These are phyloP conservation scores for Pseudogymnoascus pannorum DNA, from an alignment of 2,329 filamentous ascomycete genomes.

Conservation along the genomic window DNA sequence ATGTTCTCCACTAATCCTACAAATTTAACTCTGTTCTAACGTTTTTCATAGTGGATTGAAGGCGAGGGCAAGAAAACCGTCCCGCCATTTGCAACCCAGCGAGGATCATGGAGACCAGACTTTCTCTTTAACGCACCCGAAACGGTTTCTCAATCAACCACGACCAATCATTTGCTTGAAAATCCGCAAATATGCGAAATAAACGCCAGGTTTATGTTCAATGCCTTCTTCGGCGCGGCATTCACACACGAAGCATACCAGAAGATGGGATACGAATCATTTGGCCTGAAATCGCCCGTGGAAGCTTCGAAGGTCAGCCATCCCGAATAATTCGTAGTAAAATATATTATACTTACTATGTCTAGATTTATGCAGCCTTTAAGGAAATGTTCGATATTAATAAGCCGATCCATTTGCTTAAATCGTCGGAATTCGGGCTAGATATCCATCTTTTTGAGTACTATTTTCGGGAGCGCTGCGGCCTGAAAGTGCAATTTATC, in stretches of 20 bases:
- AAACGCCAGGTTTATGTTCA: constrained; percentile 12
- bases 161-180: background rate
- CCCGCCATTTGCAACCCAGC: background rate
- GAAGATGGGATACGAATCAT: background rate
- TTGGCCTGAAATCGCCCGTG: constrained; percentile 6
- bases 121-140: constrained; percentile 9
- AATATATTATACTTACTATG: background rate
- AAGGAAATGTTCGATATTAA: background rate
- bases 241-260: constrained; percentile 10
- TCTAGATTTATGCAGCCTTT: constrained; percentile 5
- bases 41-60: constrained; percentile 1
- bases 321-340: background rate
- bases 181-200: constrained; percentile 11
- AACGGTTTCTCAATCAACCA: background rate
- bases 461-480: background rate
- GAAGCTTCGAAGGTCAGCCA: background rate
- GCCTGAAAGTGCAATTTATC: constrained; percentile 1
- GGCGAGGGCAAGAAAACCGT: background rate
- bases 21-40: background rate
- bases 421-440: constrained; percentile 5
- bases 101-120: constrained; percentile 12
- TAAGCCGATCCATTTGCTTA: constrained; percentile 10
- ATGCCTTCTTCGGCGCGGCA: constrained; percentile 8
- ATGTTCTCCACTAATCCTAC: background rate
- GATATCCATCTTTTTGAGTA: constrained; percentile 11